Conservation (phyloP, 2,329 filamentous ascomycete genomes). For the Pyrenochaeta sp. region DNA sequence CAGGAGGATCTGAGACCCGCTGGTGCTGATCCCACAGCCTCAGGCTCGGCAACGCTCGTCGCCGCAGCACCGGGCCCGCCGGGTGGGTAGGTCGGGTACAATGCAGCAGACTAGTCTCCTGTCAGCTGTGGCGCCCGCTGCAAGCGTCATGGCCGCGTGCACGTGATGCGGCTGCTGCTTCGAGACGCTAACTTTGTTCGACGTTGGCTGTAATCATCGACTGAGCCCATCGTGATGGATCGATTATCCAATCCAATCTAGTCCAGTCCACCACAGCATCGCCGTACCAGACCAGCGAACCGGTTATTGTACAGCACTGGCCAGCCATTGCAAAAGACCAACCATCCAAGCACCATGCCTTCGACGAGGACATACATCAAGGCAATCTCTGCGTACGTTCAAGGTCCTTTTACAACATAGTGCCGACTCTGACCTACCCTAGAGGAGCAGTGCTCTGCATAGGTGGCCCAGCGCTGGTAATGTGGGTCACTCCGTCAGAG, state of each 20-base stretch:
- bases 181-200: conserved; percentile 3
- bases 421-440: conserved; percentile 29
- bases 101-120: too few relatives aligned
- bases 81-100: too few relatives aligned
- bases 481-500: conserved; percentile 82
- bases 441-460: conserved; percentile 78
- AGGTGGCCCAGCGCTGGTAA: conserved; percentile 84
- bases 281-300: background rate
- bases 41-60: conserved; percentile 17
- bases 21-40: conserved; percentile 20
- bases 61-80: conserved; percentile 1
- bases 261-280: background rate
- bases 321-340: background rate
- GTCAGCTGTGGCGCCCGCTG: too few relatives aligned
- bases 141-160: background rate
- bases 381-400: conserved; percentile 44
- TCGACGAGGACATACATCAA: conserved; percentile 42
- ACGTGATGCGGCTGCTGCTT: background rate
- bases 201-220: conserved; percentile 6
- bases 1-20: conserved; percentile 10
- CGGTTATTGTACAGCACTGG: too few relatives aligned
- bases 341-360: conserved; percentile 31
- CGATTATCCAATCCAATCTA: background rate
- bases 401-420: conserved; percentile 5
- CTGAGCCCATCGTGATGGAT: background rate